These are phyloP conservation scores for Pseudisothecium myosuroides DNA, from an alignment of 225 moss, liverwort and hornwort species.

Conservation along the genomic window DNA sequence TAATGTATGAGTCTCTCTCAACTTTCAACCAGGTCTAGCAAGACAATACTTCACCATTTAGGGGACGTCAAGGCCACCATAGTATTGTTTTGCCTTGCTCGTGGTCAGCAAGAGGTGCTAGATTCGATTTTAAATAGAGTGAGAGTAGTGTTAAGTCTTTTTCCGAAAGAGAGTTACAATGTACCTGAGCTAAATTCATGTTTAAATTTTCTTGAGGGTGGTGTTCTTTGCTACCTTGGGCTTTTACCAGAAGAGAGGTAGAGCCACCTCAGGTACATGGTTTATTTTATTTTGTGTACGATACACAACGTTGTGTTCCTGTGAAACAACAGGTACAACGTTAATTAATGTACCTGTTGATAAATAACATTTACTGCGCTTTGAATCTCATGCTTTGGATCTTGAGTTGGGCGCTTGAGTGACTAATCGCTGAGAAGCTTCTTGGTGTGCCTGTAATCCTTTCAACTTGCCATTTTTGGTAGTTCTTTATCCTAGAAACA, in stretches of 20 bases:
- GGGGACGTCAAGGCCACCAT: no score
- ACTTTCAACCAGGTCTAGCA: neutral
- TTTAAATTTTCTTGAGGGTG: neutral
- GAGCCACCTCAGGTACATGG: neutral
- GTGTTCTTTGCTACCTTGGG: neutral
- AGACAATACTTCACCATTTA: neutral
- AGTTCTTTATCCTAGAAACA: neutral
- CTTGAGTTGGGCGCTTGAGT: neutral
- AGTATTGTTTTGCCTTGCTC: neutral
- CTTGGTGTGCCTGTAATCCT: neutral
- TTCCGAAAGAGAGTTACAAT: neutral
- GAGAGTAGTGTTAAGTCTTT: neutral
- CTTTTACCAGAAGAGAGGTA: neutral
- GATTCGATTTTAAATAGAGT: no score
- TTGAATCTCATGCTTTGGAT: neutral
- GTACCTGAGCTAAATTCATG: neutral
- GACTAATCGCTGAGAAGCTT: neutral
- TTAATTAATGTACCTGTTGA: no score
- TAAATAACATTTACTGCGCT: neutral
- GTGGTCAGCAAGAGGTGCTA: neutral
- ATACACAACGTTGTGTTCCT: neutral
- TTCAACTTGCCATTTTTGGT: neutral
- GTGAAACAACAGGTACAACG: neutral
- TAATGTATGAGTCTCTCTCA: neutral
- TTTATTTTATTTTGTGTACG: neutral